These are phyloP conservation scores for Malassezia equina DNA, from an alignment of 1,284 basidiomycete genomes.

Conservation along the genomic window DNA sequence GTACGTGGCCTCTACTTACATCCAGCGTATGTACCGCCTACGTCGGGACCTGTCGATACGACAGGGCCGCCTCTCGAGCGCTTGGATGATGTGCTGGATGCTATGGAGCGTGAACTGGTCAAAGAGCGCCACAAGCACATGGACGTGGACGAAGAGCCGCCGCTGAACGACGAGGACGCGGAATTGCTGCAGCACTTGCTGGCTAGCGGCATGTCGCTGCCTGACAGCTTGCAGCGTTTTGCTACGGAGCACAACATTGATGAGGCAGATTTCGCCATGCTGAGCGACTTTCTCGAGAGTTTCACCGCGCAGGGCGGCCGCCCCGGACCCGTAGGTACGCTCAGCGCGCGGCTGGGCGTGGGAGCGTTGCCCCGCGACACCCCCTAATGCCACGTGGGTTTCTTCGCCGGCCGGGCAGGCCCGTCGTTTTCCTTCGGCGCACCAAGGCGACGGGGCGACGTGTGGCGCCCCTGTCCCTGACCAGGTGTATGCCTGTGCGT, in stretches of 20 bases:
- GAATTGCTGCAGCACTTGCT: constrained; percentile 16
- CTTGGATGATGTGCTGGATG: constrained; percentile 13
- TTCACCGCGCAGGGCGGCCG: constrained; percentile 10
- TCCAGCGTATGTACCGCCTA: constrained; percentile 2
- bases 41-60: neutral
- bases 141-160: constrained; percentile 4
- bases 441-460: constrained; percentile 18
- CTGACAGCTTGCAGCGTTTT: constrained; percentile 13
- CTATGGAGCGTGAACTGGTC: constrained; percentile 13
- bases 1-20: constrained; percentile 3
- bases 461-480: constrained; percentile 16
- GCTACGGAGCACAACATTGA: neutral
- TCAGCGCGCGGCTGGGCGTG: constrained; percentile 47
- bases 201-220: constrained; percentile 9
- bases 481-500: neutral
- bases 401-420: neutral
- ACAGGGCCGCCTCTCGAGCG: neutral
- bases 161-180: constrained; percentile 9
- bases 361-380: constrained; percentile 30
- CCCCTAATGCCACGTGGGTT: constrained; percentile 1
- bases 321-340: constrained; percentile 37
- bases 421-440: neutral
- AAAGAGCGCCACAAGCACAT: neutral
- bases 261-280: constrained; percentile 1
- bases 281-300: constrained; percentile 15